Evolutionary conservation across 805 yeast species (phyloP).

Genomic region (Hanseniaspora guilliermondii): DNA sequence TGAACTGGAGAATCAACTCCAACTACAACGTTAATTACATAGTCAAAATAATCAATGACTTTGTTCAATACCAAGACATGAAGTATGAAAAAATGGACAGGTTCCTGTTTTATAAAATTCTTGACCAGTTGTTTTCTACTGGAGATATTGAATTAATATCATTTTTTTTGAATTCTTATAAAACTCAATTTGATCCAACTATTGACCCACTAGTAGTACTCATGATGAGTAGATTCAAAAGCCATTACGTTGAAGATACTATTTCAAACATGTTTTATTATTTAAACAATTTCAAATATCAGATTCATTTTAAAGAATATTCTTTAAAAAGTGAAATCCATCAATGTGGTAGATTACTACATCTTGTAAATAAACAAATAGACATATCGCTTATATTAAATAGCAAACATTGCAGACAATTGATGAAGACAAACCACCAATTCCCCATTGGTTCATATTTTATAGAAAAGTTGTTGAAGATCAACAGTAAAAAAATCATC

Average conservation of each 20-base stretch:
- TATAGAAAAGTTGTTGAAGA: not conserved
- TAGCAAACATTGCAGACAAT: not conserved
- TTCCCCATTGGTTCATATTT: not conserved
- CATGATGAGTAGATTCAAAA: not conserved
- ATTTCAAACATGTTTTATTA: not conserved
- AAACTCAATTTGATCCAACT: not conserved
- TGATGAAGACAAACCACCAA: not conserved
- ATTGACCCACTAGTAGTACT: not conserved
- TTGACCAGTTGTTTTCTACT: not conserved
- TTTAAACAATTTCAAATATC: not conserved
- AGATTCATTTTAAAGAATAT: not conserved
- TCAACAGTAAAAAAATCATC: not conserved
- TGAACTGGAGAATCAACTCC: not conserved
- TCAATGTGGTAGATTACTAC: not conserved
- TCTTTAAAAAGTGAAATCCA: not conserved
- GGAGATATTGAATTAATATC: not conserved
- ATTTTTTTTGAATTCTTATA: not conserved
- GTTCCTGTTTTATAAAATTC: not conserved
- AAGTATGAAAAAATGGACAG: slow-evolving; percentile 1
- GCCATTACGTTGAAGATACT: not conserved
- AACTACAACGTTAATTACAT: not conserved
- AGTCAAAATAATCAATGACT: not conserved
- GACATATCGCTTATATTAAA: not conserved
- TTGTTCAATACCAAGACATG: not conserved
- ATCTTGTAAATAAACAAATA: not conserved